Evolutionary conservation across 1,284 basidiomycete genomes (phyloP).

Genomic region (Leccinum fuscescens): DNA sequence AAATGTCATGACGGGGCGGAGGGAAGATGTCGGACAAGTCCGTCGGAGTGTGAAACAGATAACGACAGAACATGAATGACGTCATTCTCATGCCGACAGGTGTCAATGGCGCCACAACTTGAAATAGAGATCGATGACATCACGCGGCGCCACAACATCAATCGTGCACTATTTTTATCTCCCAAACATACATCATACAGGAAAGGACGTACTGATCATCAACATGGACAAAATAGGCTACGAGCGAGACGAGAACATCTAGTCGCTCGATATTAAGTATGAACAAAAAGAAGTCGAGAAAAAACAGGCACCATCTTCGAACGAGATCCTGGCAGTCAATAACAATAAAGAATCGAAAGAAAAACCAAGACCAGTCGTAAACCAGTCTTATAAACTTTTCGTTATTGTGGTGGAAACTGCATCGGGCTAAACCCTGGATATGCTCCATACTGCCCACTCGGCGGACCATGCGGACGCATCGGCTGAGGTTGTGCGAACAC

Average conservation of each 20-base stretch:
- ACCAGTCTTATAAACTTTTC: background rate
- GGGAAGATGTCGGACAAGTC: no score
- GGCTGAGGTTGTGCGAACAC: slow-evolving; percentile 28
- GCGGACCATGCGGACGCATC: slow-evolving; percentile 16
- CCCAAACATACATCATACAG: background rate
- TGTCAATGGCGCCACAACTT: background rate
- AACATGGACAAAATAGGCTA: background rate
- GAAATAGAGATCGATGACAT: no score
- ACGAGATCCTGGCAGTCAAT: slow-evolving; percentile 16
- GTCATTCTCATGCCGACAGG: no score
- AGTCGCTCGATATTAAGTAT: background rate
- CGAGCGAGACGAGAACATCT: background rate
- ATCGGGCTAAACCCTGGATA: slow-evolving; percentile 23
- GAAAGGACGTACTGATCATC: background rate
- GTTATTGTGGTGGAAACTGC: slow-evolving; percentile 24
- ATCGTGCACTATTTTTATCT: no score
- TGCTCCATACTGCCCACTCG: slow-evolving; percentile 17
- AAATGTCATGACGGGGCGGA: no score
- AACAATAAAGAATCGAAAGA: slow-evolving; percentile 19
- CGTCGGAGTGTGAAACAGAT: background rate
- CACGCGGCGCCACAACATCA: no score
- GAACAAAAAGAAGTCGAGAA: background rate
- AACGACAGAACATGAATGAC: background rate
- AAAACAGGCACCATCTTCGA: background rate
- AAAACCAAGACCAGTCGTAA: background rate